These are phyloP conservation scores for Scedosporium minutisporum DNA, from an alignment of 2,329 filamentous ascomycete species.

Conservation along the genomic window DNA sequence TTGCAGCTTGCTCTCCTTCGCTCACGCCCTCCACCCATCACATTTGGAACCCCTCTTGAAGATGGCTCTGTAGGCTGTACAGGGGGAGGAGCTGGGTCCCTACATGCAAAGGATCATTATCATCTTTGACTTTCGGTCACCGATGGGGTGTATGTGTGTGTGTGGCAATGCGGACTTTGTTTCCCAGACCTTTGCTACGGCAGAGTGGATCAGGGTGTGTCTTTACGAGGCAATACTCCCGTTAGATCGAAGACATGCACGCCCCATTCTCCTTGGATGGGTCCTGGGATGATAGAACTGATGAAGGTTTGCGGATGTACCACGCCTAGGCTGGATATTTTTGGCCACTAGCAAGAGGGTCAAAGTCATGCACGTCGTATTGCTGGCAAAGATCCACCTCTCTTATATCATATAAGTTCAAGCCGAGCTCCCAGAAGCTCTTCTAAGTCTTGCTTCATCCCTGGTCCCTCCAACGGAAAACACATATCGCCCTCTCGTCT, in stretches of 20 bases:
- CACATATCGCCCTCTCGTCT: not conserved
- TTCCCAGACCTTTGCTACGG: not conserved
- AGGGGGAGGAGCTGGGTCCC: not conserved
- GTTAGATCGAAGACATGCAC: not conserved
- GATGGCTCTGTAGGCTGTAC: not conserved
- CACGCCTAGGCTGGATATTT: not conserved
- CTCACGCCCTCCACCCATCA: not conserved
- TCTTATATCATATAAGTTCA: conserved; percentile 6
- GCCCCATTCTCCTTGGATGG: not conserved
- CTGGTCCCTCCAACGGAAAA: not conserved
- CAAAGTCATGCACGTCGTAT: not conserved
- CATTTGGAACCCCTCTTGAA: not conserved
- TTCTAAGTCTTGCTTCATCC: not conserved
- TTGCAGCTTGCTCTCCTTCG: not conserved
- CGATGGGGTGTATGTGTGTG: not conserved
- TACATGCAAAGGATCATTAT: not conserved
- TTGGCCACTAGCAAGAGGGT: conserved; percentile 1
- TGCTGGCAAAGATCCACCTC: not conserved
- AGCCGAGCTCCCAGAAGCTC: not conserved
- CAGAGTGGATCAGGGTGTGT: not conserved
- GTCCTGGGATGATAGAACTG: not conserved
- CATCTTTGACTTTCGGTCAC: conserved; percentile 1
- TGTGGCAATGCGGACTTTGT: not conserved
- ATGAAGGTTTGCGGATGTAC: not conserved
- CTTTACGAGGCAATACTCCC: not conserved